Percentiles rank a stretch among this genome's conserved stretches.
Conservation (phyloP, 371 early-diverging fungal genomes). For the Mycotypha africana region DNA sequence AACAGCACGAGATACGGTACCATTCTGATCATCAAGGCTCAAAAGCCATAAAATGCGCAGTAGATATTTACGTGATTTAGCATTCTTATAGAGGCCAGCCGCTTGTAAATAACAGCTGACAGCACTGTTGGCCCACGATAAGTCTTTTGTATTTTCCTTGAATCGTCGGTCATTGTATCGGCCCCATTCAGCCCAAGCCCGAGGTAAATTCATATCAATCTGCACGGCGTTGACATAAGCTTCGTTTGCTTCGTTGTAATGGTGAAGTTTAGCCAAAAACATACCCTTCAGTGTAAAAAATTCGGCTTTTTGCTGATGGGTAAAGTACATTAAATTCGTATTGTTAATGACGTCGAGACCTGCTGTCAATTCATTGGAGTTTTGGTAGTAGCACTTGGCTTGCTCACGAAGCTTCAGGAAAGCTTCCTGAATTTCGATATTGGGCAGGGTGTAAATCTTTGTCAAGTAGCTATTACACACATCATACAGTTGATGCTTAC, state of each 20-base stretch:
- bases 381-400: conserved; percentile 94
- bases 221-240: conserved; percentile 94
- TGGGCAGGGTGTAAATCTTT: conserved; percentile 98
- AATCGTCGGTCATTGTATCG: conserved; percentile 91
- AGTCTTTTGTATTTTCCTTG: conserved; percentile 74
- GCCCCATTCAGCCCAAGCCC: conserved; percentile 98
- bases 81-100: conserved; percentile 81
- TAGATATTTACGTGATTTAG: conserved; percentile 85
- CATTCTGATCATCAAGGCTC: conserved; percentile 81
- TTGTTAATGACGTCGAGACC: conserved; percentile 98
- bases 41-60: conserved; percentile 93
- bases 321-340: conserved; percentile 97
- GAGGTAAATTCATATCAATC: conserved; percentile 76
- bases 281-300: conserved; percentile 95
- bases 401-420: conserved; percentile 97
- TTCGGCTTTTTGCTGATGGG: conserved; percentile 92
- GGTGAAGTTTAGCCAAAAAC: conserved; percentile 85
- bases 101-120: conserved; percentile 97
- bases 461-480: conserved; percentile 92
- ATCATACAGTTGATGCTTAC: conserved; percentile 91
- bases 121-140: conserved; percentile 86
- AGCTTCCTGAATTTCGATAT: conserved; percentile 99
- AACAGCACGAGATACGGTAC: conserved; percentile 73
- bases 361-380: conserved; percentile 77
- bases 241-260: conserved; percentile 86